These are phyloP conservation scores for Fagus crenata DNA, from an alignment of 306 rosid genomes.

Conservation along the genomic window DNA sequence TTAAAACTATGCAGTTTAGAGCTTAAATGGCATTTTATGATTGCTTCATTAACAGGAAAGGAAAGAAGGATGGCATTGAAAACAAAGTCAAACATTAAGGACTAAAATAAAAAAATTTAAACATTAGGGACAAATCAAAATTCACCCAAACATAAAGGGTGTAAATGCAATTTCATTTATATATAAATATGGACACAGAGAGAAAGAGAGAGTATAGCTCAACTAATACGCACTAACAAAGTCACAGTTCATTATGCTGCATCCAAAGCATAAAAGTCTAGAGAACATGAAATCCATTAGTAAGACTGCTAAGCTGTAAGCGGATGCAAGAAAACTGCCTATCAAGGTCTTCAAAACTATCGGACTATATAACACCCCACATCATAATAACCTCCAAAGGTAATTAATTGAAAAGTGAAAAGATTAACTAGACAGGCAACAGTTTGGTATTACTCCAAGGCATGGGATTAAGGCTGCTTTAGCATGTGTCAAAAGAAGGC, in stretches of 20 bases:
- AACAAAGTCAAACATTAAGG: too few species aligned
- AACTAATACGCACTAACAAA: not conserved
- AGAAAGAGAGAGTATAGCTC: not conserved
- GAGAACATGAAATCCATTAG: constrained; percentile 18
- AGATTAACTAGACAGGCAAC: not conserved
- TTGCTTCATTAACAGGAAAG: too few species aligned
- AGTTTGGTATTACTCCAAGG: not conserved
- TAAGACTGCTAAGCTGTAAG: not conserved
- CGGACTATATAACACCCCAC: not conserved
- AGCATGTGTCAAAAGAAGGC: constrained; percentile 9
- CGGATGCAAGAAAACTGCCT: constrained; percentile 15
- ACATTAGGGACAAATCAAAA: too few species aligned
- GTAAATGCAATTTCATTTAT: not conserved
- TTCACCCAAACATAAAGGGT: too few species aligned
- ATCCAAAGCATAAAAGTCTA: constrained; percentile 8
- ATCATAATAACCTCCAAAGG: not conserved
- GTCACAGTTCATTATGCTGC: not conserved
- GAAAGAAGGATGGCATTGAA: too few species aligned
- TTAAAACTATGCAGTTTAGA: too few species aligned
- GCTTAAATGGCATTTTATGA: too few species aligned
- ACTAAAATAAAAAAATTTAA: too few species aligned
- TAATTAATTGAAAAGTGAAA: not conserved
- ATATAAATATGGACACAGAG: not conserved
- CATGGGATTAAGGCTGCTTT: constrained; percentile 21
- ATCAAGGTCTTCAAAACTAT: constrained; percentile 12